Percentiles rank a stretch among this genome's conserved stretches.
Evolutionary conservation across 371 early-diverging fungal species (phyloP).

Genomic region (Mucor ambiguus): DNA sequence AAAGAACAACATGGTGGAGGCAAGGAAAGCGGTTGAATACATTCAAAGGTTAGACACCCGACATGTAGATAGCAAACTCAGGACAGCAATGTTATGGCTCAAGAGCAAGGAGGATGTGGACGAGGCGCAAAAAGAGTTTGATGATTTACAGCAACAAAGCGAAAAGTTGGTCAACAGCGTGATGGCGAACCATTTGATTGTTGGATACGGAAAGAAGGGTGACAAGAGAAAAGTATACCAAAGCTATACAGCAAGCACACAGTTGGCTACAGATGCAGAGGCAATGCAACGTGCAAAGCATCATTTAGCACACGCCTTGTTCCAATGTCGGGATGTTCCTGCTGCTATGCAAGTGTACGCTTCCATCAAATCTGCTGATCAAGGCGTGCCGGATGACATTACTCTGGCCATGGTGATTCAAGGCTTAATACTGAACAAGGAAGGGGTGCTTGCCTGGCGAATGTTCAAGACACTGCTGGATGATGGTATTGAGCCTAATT

Average conservation of each 20-base stretch:
- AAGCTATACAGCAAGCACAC: not conserved
- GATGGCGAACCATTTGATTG: constrained; percentile 48
- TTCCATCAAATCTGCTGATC: constrained; percentile 28
- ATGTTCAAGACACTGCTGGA: constrained; percentile 36
- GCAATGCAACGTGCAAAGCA: constrained; percentile 27
- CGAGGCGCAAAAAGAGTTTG: constrained; percentile 29
- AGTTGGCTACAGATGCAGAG: not conserved
- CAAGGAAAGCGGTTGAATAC: constrained; percentile 13
- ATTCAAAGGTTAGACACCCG: constrained; percentile 11
- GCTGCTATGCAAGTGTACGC: constrained; percentile 38
- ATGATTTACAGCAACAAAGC: constrained; percentile 22
- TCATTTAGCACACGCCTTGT: constrained; percentile 36
- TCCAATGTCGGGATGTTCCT: constrained; percentile 48
- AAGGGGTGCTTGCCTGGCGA: constrained; percentile 40
- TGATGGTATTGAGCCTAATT: constrained; percentile 35
- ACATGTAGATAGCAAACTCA: constrained; percentile 29
- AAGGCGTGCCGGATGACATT: constrained; percentile 41
- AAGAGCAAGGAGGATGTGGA: constrained; percentile 31
- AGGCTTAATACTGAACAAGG: constrained; percentile 42
- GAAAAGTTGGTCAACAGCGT: constrained; percentile 26
- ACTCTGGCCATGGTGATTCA: constrained; percentile 48
- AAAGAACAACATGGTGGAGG: constrained; percentile 26
- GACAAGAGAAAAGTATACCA: constrained; percentile 11
- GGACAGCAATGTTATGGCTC: constrained; percentile 40
- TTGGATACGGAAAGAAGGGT: constrained; percentile 25